phyloP scores from a whole-genome alignment of 805 yeast genomes.

The Nakazawaea anatomiae region DNA sequence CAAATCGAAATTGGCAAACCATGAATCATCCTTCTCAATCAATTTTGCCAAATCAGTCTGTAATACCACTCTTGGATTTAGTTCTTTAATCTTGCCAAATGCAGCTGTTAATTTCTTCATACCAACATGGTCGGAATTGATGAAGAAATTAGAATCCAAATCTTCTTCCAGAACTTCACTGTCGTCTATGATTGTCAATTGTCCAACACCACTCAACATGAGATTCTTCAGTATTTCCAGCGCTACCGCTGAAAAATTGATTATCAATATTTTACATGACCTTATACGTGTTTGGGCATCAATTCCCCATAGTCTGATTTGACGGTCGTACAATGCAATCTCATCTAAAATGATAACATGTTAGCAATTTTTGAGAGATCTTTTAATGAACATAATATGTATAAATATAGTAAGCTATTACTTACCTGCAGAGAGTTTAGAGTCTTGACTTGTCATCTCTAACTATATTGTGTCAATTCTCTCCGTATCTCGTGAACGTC shows the following conservation, averaged over 20 bases:
- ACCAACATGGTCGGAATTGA: slow-evolving; percentile 54
- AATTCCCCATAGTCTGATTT: slow-evolving; percentile 93
- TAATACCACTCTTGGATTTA: slow-evolving; percentile 75
- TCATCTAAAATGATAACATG: slow-evolving; percentile 46
- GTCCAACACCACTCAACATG: slow-evolving; percentile 83
- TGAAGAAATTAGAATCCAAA: slow-evolving; percentile 69
- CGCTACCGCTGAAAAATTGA: slow-evolving; percentile 74
- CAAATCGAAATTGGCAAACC: slow-evolving; percentile 54
- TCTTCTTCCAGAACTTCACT: slow-evolving; percentile 53
- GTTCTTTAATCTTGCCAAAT: slow-evolving; percentile 50
- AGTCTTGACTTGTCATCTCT: neutral
- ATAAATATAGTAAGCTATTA: neutral
- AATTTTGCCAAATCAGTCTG: slow-evolving; percentile 31
- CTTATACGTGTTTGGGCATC: slow-evolving; percentile 81
- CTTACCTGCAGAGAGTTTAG: slow-evolving; percentile 8
- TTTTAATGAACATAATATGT: neutral
- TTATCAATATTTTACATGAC: slow-evolving; percentile 60
- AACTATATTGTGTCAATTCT: neutral
- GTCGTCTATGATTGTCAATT: slow-evolving; percentile 63
- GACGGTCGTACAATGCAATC: slow-evolving; percentile 89
- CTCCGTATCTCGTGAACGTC: too few relatives aligned
- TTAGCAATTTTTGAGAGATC: too few relatives aligned
- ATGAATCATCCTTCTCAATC: slow-evolving; percentile 18
- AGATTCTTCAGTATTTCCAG: slow-evolving; percentile 80
- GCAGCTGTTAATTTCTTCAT: slow-evolving; percentile 48